These are phyloP conservation scores for Trichophyton equinum DNA, from an alignment of 2,329 filamentous ascomycete genomes.

Conservation along the genomic window DNA sequence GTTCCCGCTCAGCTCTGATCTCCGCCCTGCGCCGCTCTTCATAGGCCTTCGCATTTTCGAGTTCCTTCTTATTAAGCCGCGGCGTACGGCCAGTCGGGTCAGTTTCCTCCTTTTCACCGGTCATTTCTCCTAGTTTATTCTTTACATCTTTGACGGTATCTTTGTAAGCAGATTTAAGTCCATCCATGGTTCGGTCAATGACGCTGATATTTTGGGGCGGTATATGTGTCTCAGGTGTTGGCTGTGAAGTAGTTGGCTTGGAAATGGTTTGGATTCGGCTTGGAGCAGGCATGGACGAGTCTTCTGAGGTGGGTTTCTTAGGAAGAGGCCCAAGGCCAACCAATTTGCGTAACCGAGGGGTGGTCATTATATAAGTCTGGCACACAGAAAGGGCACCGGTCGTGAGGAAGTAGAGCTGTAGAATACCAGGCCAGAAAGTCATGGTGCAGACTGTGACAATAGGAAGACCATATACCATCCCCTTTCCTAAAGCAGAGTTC, in stretches of 20 bases:
- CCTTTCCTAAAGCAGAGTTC: conserved; percentile 11
- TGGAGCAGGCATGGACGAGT: background rate
- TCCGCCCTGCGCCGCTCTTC: conserved; percentile 20
- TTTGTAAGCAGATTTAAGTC: conserved; percentile 18
- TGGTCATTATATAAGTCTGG: conserved; percentile 38
- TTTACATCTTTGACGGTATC: conserved; percentile 18
- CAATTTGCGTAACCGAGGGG: conserved; percentile 19
- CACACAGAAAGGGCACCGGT: conserved; percentile 26
- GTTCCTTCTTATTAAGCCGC: conserved; percentile 21
- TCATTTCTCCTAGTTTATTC: conserved; percentile 16
- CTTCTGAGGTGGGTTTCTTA: conserved; percentile 1
- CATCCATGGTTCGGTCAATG: conserved; percentile 28
- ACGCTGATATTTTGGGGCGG: conserved; percentile 15
- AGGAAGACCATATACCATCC: conserved; percentile 38
- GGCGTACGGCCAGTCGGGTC: conserved; percentile 15
- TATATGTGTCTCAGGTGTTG: conserved; percentile 7
- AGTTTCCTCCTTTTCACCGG: conserved; percentile 13
- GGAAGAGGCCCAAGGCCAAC: conserved; percentile 19
- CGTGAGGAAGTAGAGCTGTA: conserved; percentile 52
- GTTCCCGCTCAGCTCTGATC: conserved; percentile 22
- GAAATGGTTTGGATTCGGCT: conserved; percentile 7
- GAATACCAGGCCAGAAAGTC: conserved; percentile 40
- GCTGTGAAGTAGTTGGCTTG: conserved; percentile 7
- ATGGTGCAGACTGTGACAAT: conserved; percentile 43
- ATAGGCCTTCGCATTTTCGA: conserved; percentile 22